Percentiles rank a stretch among this genome's conserved stretches.
These are phyloP conservation scores for Podila epicladia DNA, from an alignment of 192 early-diverging fungal species.

Conservation along the genomic window DNA sequence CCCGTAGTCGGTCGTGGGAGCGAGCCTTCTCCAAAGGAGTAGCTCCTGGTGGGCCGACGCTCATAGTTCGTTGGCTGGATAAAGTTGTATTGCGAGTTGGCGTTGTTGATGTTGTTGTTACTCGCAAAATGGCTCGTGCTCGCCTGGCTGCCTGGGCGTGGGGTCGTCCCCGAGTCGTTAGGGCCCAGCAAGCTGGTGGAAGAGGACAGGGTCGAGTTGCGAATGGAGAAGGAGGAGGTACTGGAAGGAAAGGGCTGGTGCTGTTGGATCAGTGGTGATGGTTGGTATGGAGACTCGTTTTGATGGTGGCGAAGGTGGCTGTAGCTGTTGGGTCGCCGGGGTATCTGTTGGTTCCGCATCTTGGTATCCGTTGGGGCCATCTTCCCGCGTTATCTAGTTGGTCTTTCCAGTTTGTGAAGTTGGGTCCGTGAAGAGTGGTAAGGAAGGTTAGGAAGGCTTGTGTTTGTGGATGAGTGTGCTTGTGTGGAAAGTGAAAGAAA, in stretches of 20 bases:
- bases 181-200: constrained; percentile 34
- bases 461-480: too few species aligned
- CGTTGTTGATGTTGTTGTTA: constrained; percentile 11
- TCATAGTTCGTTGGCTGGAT: not conserved
- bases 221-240: constrained; percentile 44
- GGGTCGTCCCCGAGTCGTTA: constrained; percentile 27
- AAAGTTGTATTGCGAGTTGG: not conserved
- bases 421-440: too few species aligned
- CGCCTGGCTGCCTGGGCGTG: not conserved
- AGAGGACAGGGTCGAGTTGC: constrained; percentile 27
- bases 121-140: not conserved
- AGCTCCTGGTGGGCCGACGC: not conserved
- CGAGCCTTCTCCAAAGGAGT: constrained; percentile 1
- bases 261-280: constrained; percentile 23
- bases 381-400: too few species aligned
- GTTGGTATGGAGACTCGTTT: not conserved
- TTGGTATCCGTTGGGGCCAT: not conserved
- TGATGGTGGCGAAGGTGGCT: not conserved
- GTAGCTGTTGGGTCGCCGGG: not conserved
- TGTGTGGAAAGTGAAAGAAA: not conserved
- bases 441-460: too few species aligned
- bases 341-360: not conserved
- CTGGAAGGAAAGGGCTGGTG: constrained; percentile 45
- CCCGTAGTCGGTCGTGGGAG: not conserved
- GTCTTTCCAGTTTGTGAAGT: too few species aligned